phyloP scores from a whole-genome alignment of 2,329 filamentous ascomycete species.

The Epichloe coenophiala region DNA sequence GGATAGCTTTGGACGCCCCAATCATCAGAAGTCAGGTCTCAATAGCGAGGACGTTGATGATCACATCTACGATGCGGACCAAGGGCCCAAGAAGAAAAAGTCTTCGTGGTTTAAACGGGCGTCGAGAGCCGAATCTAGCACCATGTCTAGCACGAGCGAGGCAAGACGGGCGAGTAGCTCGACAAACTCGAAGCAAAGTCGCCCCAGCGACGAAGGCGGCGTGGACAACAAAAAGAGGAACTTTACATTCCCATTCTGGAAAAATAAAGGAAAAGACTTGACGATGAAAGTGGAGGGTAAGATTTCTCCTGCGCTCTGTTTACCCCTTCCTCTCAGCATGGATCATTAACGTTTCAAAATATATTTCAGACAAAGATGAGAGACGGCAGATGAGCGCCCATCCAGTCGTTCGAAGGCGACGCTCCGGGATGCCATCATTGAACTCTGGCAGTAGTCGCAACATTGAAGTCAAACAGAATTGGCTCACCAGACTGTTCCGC shows the following conservation, averaged over 20 bases:
- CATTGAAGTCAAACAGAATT: slow-evolving; percentile 63
- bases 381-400: slow-evolving; percentile 3
- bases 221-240: slow-evolving; percentile 35
- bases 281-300: slow-evolving; percentile 32
- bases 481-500: slow-evolving; percentile 79
- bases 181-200: slow-evolving; percentile 7
- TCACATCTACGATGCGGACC: slow-evolving; percentile 7
- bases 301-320: not conserved
- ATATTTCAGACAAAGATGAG: not conserved
- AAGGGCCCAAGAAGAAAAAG: slow-evolving; percentile 28
- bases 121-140: slow-evolving; percentile 23
- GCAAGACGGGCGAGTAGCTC: slow-evolving; percentile 1
- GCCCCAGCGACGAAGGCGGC: slow-evolving; percentile 10
- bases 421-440: slow-evolving; percentile 20
- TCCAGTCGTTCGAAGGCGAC: slow-evolving; percentile 6
- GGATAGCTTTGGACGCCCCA: slow-evolving; percentile 10
- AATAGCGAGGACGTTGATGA: slow-evolving; percentile 9
- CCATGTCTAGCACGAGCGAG: slow-evolving; percentile 1
- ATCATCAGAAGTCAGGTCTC: slow-evolving; percentile 9
- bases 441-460: slow-evolving; percentile 30
- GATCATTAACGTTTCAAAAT: not conserved
- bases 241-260: slow-evolving; percentile 44
- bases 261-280: slow-evolving; percentile 30
- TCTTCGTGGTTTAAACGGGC: slow-evolving; percentile 37
- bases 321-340: not conserved